phyloP scores from a whole-genome alignment of 148 eudicot species.

The Suaeda aralocaspica region DNA sequence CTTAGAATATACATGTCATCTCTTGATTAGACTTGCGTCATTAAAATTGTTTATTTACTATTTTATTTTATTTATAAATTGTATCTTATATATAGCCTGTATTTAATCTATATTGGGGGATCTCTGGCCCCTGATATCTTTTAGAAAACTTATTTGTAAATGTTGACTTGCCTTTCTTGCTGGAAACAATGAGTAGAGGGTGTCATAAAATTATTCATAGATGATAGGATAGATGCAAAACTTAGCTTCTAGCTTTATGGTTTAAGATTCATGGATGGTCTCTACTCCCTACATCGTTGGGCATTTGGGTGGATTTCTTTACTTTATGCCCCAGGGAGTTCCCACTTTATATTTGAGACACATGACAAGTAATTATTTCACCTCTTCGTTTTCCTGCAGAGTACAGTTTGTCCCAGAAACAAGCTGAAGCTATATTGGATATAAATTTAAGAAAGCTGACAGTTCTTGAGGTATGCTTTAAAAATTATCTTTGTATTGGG shows the following conservation, averaged over 20 bases:
- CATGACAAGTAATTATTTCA: not conserved
- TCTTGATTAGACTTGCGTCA: not conserved
- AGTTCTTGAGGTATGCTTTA: slow-evolving; percentile 60
- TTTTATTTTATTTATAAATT: not conserved
- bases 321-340: not conserved
- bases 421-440: slow-evolving; percentile 95
- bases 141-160: too few species aligned
- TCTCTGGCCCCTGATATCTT: not conserved
- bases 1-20: not conserved
- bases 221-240: too few species aligned
- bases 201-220: too few species aligned
- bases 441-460: slow-evolving; percentile 85
- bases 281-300: not conserved
- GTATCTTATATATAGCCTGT: not conserved
- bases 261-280: too few species aligned
- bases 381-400: slow-evolving; percentile 41
- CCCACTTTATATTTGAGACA: not conserved
- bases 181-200: too few species aligned
- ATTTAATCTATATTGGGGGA: not conserved
- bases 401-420: slow-evolving; percentile 79
- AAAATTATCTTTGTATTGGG: not conserved
- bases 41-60: too few species aligned
- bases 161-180: too few species aligned
- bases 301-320: not conserved
- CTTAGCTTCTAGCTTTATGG: not conserved